These are phyloP conservation scores for Colletotrichum sp. DNA, from an alignment of 2,329 filamentous ascomycete genomes.

Conservation along the genomic window DNA sequence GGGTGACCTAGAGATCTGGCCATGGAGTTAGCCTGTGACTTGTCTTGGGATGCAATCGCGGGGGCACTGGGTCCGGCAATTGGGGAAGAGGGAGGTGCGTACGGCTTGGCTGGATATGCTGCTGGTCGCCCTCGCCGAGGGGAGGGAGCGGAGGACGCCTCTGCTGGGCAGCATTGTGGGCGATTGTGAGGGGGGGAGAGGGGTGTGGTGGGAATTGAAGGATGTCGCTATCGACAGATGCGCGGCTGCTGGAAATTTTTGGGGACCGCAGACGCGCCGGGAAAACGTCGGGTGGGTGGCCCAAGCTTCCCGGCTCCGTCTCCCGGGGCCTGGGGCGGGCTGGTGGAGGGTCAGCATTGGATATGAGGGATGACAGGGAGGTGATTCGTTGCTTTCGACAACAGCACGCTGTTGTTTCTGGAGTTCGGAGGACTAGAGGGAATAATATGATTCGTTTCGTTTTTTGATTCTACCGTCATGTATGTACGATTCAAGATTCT, in stretches of 20 bases:
- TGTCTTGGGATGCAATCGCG: neutral
- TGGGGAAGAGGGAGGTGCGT: constrained; percentile 6
- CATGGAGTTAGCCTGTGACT: neutral
- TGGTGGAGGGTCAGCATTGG: neutral
- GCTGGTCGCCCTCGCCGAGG: constrained; percentile 34
- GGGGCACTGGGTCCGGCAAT: neutral
- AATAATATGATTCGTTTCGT: neutral
- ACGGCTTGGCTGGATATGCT: constrained; percentile 32
- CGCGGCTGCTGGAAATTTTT: constrained; percentile 32
- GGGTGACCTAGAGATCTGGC: constrained; percentile 25
- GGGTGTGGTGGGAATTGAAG: constrained; percentile 21
- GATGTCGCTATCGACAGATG: neutral
- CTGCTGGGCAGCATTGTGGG: constrained; percentile 50
- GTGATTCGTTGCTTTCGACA: neutral
- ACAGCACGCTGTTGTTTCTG: neutral
- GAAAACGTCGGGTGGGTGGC: constrained; percentile 36
- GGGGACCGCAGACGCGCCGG: constrained; percentile 30
- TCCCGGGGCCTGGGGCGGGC: neutral
- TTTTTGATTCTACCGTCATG: neutral
- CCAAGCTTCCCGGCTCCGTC: constrained; percentile 14
- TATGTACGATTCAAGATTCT: neutral
- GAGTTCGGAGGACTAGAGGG: neutral
- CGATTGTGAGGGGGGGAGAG: neutral
- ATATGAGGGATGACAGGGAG: neutral
- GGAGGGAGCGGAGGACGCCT: constrained; percentile 45